Evolutionary conservation across 1,139 yeast genomes (phyloP).

Genomic region (Kodamaea plutei): DNA sequence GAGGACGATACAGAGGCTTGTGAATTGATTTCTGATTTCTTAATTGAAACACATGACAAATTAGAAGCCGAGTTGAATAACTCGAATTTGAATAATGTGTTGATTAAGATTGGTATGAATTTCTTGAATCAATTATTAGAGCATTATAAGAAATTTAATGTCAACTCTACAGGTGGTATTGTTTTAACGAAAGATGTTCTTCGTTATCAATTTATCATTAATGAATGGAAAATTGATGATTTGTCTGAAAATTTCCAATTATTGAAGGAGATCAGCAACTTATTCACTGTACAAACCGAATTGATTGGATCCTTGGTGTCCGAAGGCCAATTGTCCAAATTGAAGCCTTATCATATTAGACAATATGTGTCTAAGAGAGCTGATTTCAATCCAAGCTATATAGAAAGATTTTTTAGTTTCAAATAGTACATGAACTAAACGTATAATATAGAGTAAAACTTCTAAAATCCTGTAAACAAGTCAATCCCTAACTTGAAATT

Average conservation of each 20-base stretch:
- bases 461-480: no score
- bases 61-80: conserved; percentile 40
- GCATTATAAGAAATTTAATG: conserved; percentile 73
- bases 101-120: conserved; percentile 57
- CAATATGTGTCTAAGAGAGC: conserved; percentile 69
- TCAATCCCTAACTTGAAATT: not conserved
- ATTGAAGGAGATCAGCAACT: conserved; percentile 76
- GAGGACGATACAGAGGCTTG: conserved; percentile 72
- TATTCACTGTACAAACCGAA: conserved; percentile 70
- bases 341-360: conserved; percentile 63
- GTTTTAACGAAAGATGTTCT: conserved; percentile 82
- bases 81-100: conserved; percentile 49
- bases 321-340: conserved; percentile 72
- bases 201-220: conserved; percentile 70
- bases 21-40: conserved; percentile 53
- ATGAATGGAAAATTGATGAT: conserved; percentile 62
- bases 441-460: not conserved
- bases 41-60: conserved; percentile 41
- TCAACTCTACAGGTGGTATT: conserved; percentile 79
- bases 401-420: conserved; percentile 46
- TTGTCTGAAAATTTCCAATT: conserved; percentile 68
- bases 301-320: conserved; percentile 73
- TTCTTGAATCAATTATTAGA: conserved; percentile 59
- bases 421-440: conserved; percentile 14
- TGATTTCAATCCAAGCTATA: conserved; percentile 58